Evolutionary conservation across 2,329 filamentous ascomycete genomes (phyloP).

Genomic region (Cercospora sojina): DNA sequence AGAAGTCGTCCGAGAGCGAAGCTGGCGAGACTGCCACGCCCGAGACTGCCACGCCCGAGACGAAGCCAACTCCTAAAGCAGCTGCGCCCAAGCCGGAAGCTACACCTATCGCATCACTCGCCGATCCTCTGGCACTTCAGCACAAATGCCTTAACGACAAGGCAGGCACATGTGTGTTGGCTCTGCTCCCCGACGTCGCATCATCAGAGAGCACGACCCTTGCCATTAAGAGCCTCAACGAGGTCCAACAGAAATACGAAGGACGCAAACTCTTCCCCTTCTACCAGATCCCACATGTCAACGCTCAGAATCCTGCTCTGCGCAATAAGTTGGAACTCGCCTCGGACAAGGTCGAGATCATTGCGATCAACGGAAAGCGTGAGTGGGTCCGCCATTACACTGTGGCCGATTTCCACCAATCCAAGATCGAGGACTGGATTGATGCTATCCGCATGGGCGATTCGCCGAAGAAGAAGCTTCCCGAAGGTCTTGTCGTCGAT

Average conservation of each 20-base stretch:
- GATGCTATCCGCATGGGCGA: constrained; percentile 90
- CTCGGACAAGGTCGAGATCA: constrained; percentile 61
- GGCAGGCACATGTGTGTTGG: constrained; percentile 79
- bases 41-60: constrained; percentile 48
- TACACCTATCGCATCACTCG: constrained; percentile 65
- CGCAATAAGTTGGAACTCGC: constrained; percentile 63
- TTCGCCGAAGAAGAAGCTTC: constrained; percentile 70
- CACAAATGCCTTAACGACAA: constrained; percentile 72
- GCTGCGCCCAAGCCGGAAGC: constrained; percentile 49
- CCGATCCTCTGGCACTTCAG: constrained; percentile 62
- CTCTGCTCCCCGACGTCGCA: constrained; percentile 60
- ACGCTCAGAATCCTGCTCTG: constrained; percentile 57
- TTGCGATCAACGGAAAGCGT: constrained; percentile 81
- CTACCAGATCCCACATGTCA: constrained; percentile 67
- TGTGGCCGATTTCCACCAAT: constrained; percentile 52
- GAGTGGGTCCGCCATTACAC: constrained; percentile 81
- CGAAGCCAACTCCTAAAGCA: constrained; percentile 52
- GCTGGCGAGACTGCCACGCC: constrained; percentile 52
- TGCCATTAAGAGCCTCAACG: constrained; percentile 62
- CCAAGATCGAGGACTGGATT: constrained; percentile 77
- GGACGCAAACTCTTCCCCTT: constrained; percentile 77
- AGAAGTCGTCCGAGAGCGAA: constrained; percentile 51
- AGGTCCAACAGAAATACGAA: constrained; percentile 73
- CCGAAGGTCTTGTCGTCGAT: constrained; percentile 47
- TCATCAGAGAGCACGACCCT: constrained; percentile 29